phyloP scores from a whole-genome alignment of 331 rosid genomes.

The Quercus lobata region DNA sequence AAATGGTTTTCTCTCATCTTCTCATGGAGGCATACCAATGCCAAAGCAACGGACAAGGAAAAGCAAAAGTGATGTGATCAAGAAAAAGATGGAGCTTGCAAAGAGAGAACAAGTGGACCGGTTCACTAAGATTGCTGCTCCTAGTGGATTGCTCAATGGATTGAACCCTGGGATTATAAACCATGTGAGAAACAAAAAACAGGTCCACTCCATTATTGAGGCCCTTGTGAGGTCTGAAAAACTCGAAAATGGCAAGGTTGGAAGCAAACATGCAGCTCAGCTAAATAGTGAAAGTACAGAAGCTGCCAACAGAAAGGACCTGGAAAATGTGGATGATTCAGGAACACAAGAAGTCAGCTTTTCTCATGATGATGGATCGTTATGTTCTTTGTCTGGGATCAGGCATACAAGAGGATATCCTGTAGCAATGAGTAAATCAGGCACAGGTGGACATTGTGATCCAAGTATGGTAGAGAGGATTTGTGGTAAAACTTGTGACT shows the following conservation, averaged over 20 bases:
- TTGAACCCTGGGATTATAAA: conserved; percentile 97
- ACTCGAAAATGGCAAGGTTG: conserved; percentile 41
- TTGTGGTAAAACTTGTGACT: conserved; percentile 24
- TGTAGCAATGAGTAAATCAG: conserved; percentile 25
- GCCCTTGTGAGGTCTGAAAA: conserved; percentile 79
- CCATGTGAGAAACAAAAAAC: conserved; percentile 92
- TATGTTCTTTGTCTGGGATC: conserved; percentile 24
- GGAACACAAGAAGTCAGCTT: conserved; percentile 26
- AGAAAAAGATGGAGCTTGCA: conserved; percentile 79
- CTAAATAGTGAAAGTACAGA: conserved; percentile 33
- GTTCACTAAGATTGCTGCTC: conserved; percentile 93
- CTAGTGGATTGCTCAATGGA: conserved; percentile 89
- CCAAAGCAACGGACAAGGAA: conserved; percentile 78
- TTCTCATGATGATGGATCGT: conserved; percentile 28
- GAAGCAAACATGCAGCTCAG: conserved; percentile 46
- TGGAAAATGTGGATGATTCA: conserved; percentile 30
- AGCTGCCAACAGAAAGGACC: conserved; percentile 32
- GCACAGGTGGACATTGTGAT: conserved; percentile 30
- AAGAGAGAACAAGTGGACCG: conserved; percentile 80
- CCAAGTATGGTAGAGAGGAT: conserved; percentile 30
- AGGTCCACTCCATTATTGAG: conserved; percentile 90
- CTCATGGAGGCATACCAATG: conserved; percentile 84
- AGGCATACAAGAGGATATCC: conserved; percentile 42
- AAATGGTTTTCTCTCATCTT: conserved; percentile 78
- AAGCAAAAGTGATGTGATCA: conserved; percentile 55